phyloP scores from a whole-genome alignment of 345 rosid species.

The Pelargonium nanum region DNA sequence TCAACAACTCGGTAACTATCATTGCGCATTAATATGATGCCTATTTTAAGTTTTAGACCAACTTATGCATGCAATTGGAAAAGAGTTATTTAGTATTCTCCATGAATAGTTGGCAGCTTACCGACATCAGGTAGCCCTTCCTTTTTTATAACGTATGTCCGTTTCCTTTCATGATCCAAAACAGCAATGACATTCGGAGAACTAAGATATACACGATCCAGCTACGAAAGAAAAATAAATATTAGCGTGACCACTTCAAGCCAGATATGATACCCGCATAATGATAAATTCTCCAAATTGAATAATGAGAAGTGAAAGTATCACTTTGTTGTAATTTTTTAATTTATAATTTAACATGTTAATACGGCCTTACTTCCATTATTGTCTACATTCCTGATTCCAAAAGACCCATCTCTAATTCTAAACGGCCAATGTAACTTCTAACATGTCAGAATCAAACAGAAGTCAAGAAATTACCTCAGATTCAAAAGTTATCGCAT shows the following conservation, averaged over 20 bases:
- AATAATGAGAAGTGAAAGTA: too few species aligned
- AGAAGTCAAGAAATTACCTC: slow-evolving; percentile 40
- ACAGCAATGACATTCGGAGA: slow-evolving; percentile 53
- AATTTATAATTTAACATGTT: too few species aligned
- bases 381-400: too few species aligned
- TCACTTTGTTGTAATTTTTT: too few species aligned
- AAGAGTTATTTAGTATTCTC: neutral
- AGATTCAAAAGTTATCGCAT: slow-evolving; percentile 75
- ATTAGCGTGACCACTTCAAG: neutral
- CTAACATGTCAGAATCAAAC: neutral
- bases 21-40: too few species aligned
- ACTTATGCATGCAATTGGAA: too few species aligned
- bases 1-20: neutral
- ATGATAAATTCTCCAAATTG: too few species aligned
- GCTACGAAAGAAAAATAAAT: slow-evolving; percentile 24
- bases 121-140: slow-evolving; percentile 64
- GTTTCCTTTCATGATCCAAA: slow-evolving; percentile 68
- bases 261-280: neutral
- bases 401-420: neutral
- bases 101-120: slow-evolving; percentile 9
- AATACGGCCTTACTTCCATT: too few species aligned
- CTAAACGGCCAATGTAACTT: neutral
- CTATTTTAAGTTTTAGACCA: too few species aligned
- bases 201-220: slow-evolving; percentile 71
- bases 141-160: slow-evolving; percentile 55